Percentiles rank a stretch among this genome's conserved stretches.
Conservation (phyloP, 352 stramenopile species). For the Phytopythium aichiense region DNA sequence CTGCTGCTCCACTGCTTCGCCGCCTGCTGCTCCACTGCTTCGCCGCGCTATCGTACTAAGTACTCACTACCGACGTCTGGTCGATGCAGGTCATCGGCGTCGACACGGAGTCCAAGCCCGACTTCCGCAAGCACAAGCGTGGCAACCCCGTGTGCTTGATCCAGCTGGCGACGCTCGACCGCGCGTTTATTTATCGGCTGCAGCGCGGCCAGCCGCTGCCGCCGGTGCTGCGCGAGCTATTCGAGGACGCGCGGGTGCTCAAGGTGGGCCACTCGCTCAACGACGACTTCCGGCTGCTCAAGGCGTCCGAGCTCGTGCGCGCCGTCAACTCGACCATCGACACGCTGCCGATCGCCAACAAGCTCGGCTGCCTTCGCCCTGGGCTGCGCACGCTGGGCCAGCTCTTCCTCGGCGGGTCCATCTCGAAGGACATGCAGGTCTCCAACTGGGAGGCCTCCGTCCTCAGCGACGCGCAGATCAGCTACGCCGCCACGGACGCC, state of each 20-base stretch:
- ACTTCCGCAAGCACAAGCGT: slow-evolving; percentile 44
- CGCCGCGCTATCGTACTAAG: neutral
- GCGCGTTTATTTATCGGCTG: slow-evolving; percentile 71
- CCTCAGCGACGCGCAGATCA: slow-evolving; percentile 70
- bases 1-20: neutral
- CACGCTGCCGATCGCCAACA: slow-evolving; percentile 72
- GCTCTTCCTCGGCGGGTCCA: slow-evolving; percentile 59
- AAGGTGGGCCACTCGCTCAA: slow-evolving; percentile 79
- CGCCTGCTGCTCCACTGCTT: neutral
- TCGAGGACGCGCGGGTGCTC: slow-evolving; percentile 52
- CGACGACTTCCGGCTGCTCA: slow-evolving; percentile 69
- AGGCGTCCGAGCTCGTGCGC: slow-evolving; percentile 50
- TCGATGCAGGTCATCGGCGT: slow-evolving; percentile 41
- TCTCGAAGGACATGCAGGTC: slow-evolving; percentile 86
- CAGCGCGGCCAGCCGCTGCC: slow-evolving; percentile 45
- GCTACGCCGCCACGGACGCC: slow-evolving; percentile 76
- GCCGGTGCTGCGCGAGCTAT: slow-evolving; percentile 49
- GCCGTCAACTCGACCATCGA: slow-evolving; percentile 69
- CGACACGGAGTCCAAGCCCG: slow-evolving; percentile 77
- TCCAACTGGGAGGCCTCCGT: slow-evolving; percentile 74
- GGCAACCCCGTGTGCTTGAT: slow-evolving; percentile 75
- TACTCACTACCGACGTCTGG: neutral
- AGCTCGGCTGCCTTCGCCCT: slow-evolving; percentile 70
- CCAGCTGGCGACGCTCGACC: slow-evolving; percentile 72
- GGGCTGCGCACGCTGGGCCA: slow-evolving; percentile 71